Base-by-base conservation (phyloP, 345 rosid genomes). In the Chamaenerion angustifolium region DNA sequence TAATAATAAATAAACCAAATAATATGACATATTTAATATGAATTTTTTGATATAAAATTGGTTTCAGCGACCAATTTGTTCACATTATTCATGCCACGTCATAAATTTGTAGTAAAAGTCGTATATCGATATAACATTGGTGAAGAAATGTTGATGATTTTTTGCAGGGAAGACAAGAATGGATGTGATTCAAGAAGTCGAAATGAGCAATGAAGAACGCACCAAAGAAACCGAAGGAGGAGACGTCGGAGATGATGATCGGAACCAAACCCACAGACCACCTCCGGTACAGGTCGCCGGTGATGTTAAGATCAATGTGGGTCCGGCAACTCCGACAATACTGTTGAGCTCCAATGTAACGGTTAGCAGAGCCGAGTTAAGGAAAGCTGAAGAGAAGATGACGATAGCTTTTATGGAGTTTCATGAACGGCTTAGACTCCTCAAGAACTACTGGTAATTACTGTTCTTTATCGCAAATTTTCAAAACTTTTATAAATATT, bases 361-460 rank as follows among this genome's bases (percentile, higher is more conserved):
- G 11, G 75, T 62, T 65, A 68, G 56, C 72, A 68, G 58, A 61
- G 50, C 45, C 2, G 76, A 75, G 56, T 52, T 77, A 35, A 68
- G 45, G 70, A 70, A 61, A 55, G 80, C 68, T 0, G 93, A 82
- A 66, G 64, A 65, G 37, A 63, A 41, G 6, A 71, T 86, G 52
- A 54, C 62, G 1, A 48, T 19, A 9, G 88, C 86, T 2, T 78
- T 82, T 37, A 12, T 70, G 2, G 75, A 71, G 61, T 86, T 82
- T 46, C 64, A 86, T 67, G 61, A 58, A 19, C 78, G 78, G 63
- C 95, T 86, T 68, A 12, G 65, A 14, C 70, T 69, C 60, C 65
- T 83, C 45, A 81, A 76, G 44, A 76, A 76, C 58, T 87, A 72
- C 68, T 55, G 87, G 81, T 80, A 70, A n/a, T n/a, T n/a, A n/a